Evolutionary conservation across 805 yeast genomes (phyloP).

Genomic region (Saccharomycopsis fermentans): DNA sequence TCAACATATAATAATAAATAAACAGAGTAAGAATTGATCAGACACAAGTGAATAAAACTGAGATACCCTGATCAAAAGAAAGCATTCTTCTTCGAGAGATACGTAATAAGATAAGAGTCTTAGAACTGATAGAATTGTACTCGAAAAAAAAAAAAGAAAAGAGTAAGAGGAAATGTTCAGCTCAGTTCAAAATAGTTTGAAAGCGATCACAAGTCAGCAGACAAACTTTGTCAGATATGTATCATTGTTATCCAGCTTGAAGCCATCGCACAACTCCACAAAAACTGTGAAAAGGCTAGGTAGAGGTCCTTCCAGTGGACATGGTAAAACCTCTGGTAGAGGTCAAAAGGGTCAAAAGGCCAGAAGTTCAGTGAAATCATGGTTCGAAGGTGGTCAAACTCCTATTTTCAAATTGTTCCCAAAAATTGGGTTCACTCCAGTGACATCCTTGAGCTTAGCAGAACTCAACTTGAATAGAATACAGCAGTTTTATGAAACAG

Average conservation of each 20-base stretch:
- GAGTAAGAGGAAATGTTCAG: neutral
- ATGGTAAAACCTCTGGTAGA: constrained; percentile 92
- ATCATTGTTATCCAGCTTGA: constrained; percentile 43
- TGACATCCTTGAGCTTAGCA: constrained; percentile 40
- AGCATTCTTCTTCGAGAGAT: too few species aligned
- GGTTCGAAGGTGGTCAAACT: constrained; percentile 99
- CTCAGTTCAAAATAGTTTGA: neutral
- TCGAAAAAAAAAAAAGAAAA: neutral
- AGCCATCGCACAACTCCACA: constrained; percentile 55
- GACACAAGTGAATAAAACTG: too few species aligned
- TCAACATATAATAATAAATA: neutral
- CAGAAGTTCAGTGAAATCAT: constrained; percentile 76
- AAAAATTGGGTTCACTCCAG: constrained; percentile 76
- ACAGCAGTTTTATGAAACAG: constrained; percentile 57
- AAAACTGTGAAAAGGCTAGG: constrained; percentile 66
- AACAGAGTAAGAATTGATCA: too few species aligned
- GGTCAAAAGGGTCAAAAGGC: constrained; percentile 99
- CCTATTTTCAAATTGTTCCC: constrained; percentile 80
- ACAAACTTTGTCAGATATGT: constrained; percentile 15
- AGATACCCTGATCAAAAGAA: too few species aligned
- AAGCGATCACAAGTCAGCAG: neutral
- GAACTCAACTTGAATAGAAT: constrained; percentile 61
- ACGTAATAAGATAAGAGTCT: too few species aligned
- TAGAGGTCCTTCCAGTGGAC: constrained; percentile 89
- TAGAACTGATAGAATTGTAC: neutral